A percentile compares a stretch with the other conserved stretches of the same genome.
These are phyloP conservation scores for Lachnellula occidentalis DNA, from an alignment of 2,329 filamentous ascomycete species.

Conservation along the genomic window DNA sequence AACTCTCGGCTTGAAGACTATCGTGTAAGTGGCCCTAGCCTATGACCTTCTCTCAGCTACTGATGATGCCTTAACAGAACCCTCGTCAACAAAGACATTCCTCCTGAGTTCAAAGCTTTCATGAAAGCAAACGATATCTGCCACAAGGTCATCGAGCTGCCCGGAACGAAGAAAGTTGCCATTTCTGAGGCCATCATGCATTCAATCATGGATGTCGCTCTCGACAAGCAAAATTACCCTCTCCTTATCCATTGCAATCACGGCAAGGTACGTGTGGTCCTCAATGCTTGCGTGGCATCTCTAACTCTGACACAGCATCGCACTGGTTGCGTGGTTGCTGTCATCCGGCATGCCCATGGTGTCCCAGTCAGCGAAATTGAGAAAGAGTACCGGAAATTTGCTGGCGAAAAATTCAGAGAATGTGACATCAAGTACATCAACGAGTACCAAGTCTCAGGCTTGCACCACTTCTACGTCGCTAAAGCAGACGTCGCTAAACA, in stretches of 20 bases:
- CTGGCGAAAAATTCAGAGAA: constrained; percentile 54
- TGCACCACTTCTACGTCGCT: constrained; percentile 34
- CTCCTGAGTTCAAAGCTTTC: constrained; percentile 52
- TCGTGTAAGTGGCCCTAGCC: constrained; percentile 53
- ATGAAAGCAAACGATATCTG: constrained; percentile 61
- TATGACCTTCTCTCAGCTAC: background rate
- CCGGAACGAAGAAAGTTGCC: constrained; percentile 78
- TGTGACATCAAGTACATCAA: constrained; percentile 55
- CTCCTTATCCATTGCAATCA: constrained; percentile 90
- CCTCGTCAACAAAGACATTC: constrained; percentile 57
- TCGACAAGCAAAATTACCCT: constrained; percentile 70
- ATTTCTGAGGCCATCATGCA: constrained; percentile 64
- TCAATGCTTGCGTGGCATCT: background rate
- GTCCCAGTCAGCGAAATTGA: constrained; percentile 60
- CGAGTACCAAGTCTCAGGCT: constrained; percentile 39
- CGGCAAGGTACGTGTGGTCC: constrained; percentile 56
- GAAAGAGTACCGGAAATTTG: constrained; percentile 67
- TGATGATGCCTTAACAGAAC: constrained; percentile 40
- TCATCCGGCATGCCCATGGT: constrained; percentile 67
- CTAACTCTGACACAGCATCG: constrained; percentile 54
- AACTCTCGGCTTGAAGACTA: constrained; percentile 66
- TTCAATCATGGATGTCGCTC: constrained; percentile 63
- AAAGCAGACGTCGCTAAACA: constrained; percentile 22
- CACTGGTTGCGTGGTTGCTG: constrained; percentile 82
- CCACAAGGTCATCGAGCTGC: constrained; percentile 71